Evolutionary conservation across 306 rosid genomes (phyloP).

Genomic region (Mimosa bimucronata): DNA sequence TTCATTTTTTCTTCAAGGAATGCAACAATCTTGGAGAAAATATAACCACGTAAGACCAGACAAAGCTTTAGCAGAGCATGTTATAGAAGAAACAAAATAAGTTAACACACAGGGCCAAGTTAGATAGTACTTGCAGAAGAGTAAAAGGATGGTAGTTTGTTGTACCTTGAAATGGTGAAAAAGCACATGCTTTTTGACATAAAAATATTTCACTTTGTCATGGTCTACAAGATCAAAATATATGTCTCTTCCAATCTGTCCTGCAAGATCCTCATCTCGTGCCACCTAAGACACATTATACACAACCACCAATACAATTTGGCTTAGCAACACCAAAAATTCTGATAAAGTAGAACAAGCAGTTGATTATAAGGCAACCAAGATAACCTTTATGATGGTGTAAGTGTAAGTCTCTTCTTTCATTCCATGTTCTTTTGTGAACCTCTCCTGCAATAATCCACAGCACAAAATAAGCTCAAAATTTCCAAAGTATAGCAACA

Average conservation of each 20-base stretch:
- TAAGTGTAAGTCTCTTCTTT: slow-evolving; percentile 31
- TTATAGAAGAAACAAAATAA: neutral
- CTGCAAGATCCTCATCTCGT: neutral
- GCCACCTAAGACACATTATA: slow-evolving; percentile 15
- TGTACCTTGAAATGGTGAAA: neutral
- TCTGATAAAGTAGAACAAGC: neutral
- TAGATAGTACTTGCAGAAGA: slow-evolving; percentile 16
- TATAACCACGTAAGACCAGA: neutral
- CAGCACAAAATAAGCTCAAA: slow-evolving; percentile 24
- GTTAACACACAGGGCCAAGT: neutral
- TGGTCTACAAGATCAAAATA: neutral
- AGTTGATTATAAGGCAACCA: slow-evolving; percentile 22
- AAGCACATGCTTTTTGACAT: neutral
- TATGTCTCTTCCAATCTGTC: neutral
- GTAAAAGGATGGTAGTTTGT: neutral
- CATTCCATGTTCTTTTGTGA: slow-evolving; percentile 85
- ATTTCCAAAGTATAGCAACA: slow-evolving; percentile 26
- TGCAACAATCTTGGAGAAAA: neutral
- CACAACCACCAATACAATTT: slow-evolving; percentile 24
- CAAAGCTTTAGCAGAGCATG: neutral
- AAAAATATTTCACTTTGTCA: neutral
- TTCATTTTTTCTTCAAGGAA: slow-evolving; percentile 3
- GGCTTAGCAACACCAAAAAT: slow-evolving; percentile 16
- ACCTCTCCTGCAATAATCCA: slow-evolving; percentile 62
- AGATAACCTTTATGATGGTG: slow-evolving; percentile 71